These are phyloP conservation scores for Mycena kentingensis DNA, from an alignment of 768 basidiomycete species.

Conservation along the genomic window DNA sequence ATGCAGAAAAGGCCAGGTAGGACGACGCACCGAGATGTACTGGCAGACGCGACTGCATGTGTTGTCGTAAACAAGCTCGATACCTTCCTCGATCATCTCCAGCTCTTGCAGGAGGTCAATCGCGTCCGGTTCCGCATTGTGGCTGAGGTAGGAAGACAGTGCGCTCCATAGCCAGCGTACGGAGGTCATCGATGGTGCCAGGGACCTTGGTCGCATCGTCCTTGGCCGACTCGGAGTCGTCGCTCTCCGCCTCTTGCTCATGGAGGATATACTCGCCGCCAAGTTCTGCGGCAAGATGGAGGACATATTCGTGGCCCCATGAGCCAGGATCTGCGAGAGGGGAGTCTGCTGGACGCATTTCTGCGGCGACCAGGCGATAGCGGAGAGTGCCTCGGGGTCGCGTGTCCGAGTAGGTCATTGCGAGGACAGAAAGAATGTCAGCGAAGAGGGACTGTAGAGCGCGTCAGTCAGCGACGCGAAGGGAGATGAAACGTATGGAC, in stretches of 20 bases:
- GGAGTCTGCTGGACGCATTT: conserved; percentile 61
- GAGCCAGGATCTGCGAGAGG: conserved; percentile 82
- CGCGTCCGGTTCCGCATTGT: conserved; percentile 98
- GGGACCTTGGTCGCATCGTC: conserved; percentile 38
- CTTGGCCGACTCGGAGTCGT: conserved; percentile 28
- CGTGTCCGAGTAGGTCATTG: conserved; percentile 99
- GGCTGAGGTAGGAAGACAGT: conserved; percentile 85
- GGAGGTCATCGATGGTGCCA: conserved; percentile 74
- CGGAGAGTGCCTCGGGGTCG: conserved; percentile 92
- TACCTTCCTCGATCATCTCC: conserved; percentile 82
- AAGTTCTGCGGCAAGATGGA: conserved; percentile 93
- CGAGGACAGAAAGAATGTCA: conserved; percentile 94
- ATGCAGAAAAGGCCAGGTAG: no score
- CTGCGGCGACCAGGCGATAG: conserved; percentile 82
- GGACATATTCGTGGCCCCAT: conserved; percentile 99
- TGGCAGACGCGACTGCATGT: conserved; percentile 88
- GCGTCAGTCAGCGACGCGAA: background rate
- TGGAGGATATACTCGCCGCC: conserved; percentile 85
- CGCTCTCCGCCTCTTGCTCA: conserved; percentile 47
- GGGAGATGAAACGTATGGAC: conserved; percentile 10
- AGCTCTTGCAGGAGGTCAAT: conserved; percentile 94
- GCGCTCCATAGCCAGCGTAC: conserved; percentile 77
- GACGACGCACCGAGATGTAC: conserved; percentile 76
- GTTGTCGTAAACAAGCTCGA: conserved; percentile 79
- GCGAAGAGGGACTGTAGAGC: conserved; percentile 79